Evolutionary conservation across 2,329 filamentous ascomycete species (phyloP).

Genomic region (Xylariaceae sp.): DNA sequence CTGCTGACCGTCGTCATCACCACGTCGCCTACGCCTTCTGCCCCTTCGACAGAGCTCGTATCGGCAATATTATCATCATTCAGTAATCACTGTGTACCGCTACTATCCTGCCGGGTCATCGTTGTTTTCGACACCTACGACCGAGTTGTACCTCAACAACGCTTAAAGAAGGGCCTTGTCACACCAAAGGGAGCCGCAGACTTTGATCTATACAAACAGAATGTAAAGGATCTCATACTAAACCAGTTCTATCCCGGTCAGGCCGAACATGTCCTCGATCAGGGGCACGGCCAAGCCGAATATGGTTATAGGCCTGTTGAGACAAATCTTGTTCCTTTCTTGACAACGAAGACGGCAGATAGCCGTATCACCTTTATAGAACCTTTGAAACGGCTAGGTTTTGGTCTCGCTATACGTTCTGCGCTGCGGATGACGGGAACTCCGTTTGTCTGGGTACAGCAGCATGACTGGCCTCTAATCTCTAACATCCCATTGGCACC

Average conservation of each 20-base stretch:
- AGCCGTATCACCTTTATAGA: slow-evolving; percentile 52
- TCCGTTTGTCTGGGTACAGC: slow-evolving; percentile 59
- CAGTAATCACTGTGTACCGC: slow-evolving; percentile 42
- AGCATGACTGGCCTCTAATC: slow-evolving; percentile 58
- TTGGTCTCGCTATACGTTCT: slow-evolving; percentile 56
- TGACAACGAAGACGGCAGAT: slow-evolving; percentile 40
- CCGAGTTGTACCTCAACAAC: slow-evolving; percentile 44
- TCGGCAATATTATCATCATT: slow-evolving; percentile 51
- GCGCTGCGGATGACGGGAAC: slow-evolving; percentile 51
- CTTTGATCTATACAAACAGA: slow-evolving; percentile 50
- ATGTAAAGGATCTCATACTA: slow-evolving; percentile 47
- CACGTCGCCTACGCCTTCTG: slow-evolving; percentile 58
- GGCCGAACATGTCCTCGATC: slow-evolving; percentile 8
- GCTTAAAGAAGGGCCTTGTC: slow-evolving; percentile 58
- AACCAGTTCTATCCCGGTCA: slow-evolving; percentile 28
- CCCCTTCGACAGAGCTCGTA: slow-evolving; percentile 56
- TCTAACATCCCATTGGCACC: slow-evolving; percentile 47
- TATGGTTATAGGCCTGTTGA: slow-evolving; percentile 46
- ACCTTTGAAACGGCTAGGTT: slow-evolving; percentile 49
- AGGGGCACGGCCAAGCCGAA: slow-evolving; percentile 44
- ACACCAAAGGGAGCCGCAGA: slow-evolving; percentile 47
- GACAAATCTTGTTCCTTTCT: slow-evolving; percentile 43
- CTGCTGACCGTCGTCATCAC: slow-evolving; percentile 53
- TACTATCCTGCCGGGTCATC: slow-evolving; percentile 49
- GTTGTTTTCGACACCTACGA: slow-evolving; percentile 58